Base-by-base conservation (phyloP, 768 basidiomycete species). In the Mycena polygramma region DNA sequence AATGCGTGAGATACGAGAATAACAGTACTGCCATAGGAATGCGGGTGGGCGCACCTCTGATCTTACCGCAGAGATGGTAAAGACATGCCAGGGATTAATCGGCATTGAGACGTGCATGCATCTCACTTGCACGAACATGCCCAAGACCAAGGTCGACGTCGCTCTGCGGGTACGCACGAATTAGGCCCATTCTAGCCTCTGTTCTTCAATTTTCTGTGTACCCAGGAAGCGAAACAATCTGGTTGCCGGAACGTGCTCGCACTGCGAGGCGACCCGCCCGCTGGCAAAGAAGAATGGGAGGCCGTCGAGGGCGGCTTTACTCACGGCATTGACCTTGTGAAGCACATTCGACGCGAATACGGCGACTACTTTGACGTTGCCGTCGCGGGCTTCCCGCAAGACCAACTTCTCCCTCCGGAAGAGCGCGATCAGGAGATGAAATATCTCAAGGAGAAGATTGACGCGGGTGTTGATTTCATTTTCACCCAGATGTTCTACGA, bases 401-500 rank as follows among this genome's bases (percentile, higher is more conserved):
- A 91, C 69, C 89, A 92, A 74, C 80, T 86, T 20, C 87, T 95
- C 26, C 90, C 94, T 2, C 87, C 88, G 0, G 92, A 91, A 55
- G 92, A 96, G 75, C 88, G 88, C 49, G 89, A 87, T 36, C 88
- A 88, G 62, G 97, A 98, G 80, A 91, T 98, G 82, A 81, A 86
- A 68, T 97, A 88, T 80, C 86, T 98, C 72, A 97, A 97, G 82
- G 91, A 94, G 73, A 98, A 98, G 81, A 83, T 97, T 68, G 96
- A 97, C 72, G 93, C 91, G 13, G 96, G 97, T 46, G 94, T 92
- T 70, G 87, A 90, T 78, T 94, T 97, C 83, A 98, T 98, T 81
- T 98, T 98, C 85, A 98, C 97, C 0, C 97, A 98, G 81, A 96
- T 98, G 95, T 98, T 98, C 84, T 98, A 97, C 82, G 97, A 98